phyloP scores from a whole-genome alignment of 225 moss, liverwort and hornwort species.

The Physcomitrellopsis africana region DNA sequence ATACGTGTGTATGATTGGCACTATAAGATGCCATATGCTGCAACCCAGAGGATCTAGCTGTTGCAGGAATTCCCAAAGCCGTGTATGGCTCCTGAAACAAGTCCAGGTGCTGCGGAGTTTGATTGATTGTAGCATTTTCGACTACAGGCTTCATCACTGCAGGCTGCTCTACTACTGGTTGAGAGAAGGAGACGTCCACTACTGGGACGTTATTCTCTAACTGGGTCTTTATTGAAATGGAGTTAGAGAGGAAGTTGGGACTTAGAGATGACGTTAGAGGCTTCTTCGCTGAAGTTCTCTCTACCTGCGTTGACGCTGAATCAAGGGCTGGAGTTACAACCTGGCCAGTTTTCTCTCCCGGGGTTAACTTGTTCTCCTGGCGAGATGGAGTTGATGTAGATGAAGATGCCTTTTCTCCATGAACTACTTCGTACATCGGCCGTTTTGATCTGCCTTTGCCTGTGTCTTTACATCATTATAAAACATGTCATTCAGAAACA shows the following conservation, averaged over 20 bases:
- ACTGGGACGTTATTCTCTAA: slow-evolving; percentile 24
- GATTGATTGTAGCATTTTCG: neutral
- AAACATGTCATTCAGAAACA: neutral
- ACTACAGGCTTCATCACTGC: slow-evolving; percentile 3
- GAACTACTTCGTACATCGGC: slow-evolving; percentile 54
- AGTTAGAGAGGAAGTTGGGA: neutral
- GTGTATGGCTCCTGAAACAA: slow-evolving; percentile 22
- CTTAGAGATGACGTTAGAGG: neutral
- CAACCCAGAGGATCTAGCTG: slow-evolving; percentile 34
- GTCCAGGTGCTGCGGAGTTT: slow-evolving; percentile 18
- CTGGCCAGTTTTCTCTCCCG: slow-evolving; percentile 14
- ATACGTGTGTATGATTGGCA: slow-evolving; percentile 32
- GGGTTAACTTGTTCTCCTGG: slow-evolving; percentile 20
- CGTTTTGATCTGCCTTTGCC: slow-evolving; percentile 45
- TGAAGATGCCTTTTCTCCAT: slow-evolving; percentile 47
- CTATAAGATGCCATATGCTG: slow-evolving; percentile 39
- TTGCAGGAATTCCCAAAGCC: slow-evolving; percentile 34
- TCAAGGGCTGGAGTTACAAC: slow-evolving; percentile 13
- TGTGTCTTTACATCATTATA: slow-evolving; percentile 24
- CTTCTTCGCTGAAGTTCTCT: slow-evolving; percentile 15
- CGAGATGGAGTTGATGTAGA: slow-evolving; percentile 35
- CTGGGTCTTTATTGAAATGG: slow-evolving; percentile 15
- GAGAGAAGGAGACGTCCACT: slow-evolving; percentile 19
- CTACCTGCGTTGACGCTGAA: slow-evolving; percentile 16
- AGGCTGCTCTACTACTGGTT: slow-evolving; percentile 24